phyloP scores from a whole-genome alignment of 352 stramenopile genomes.

The Hyaloperonospora brassicae region DNA sequence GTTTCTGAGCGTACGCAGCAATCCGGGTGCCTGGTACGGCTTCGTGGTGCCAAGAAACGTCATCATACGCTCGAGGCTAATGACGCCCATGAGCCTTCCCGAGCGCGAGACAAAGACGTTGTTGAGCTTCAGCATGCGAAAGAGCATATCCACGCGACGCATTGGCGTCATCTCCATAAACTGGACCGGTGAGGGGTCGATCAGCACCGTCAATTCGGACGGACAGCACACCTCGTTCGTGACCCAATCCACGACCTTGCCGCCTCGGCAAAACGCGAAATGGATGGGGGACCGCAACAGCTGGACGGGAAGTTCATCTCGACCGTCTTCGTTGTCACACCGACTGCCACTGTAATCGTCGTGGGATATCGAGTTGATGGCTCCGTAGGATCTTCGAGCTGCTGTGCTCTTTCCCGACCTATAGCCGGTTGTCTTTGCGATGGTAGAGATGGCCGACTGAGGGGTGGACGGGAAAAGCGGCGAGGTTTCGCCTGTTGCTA shows the following conservation, averaged over 20 bases:
- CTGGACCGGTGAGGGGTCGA: constrained; percentile 74
- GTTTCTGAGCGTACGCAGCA: constrained; percentile 39
- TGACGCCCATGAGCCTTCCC: constrained; percentile 66
- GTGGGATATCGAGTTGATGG: constrained; percentile 14
- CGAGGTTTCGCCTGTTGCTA: constrained; percentile 17
- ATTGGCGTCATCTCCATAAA: constrained; percentile 82
- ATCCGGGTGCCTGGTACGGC: constrained; percentile 49
- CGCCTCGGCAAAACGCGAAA: constrained; percentile 61
- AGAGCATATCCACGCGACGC: constrained; percentile 76
- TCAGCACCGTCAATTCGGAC: constrained; percentile 62
- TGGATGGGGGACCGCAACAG: constrained; percentile 52
- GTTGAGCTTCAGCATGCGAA: constrained; percentile 87
- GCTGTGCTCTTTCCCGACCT: constrained; percentile 7
- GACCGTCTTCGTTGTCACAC: constrained; percentile 13
- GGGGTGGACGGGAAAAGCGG: constrained; percentile 25
- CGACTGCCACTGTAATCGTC: constrained; percentile 10
- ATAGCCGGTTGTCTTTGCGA: constrained; percentile 10
- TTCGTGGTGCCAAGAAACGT: constrained; percentile 63
- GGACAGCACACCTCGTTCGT: constrained; percentile 54
- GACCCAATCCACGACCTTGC: constrained; percentile 68
- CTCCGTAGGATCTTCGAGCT: constrained; percentile 16
- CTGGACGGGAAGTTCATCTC: constrained; percentile 17
- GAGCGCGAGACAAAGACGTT: constrained; percentile 82
- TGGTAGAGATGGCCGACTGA: constrained; percentile 15
- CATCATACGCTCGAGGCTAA: constrained; percentile 74